These are phyloP conservation scores for Hirsutella minnesotensis DNA, from an alignment of 2,329 filamentous ascomycete genomes.

Conservation along the genomic window DNA sequence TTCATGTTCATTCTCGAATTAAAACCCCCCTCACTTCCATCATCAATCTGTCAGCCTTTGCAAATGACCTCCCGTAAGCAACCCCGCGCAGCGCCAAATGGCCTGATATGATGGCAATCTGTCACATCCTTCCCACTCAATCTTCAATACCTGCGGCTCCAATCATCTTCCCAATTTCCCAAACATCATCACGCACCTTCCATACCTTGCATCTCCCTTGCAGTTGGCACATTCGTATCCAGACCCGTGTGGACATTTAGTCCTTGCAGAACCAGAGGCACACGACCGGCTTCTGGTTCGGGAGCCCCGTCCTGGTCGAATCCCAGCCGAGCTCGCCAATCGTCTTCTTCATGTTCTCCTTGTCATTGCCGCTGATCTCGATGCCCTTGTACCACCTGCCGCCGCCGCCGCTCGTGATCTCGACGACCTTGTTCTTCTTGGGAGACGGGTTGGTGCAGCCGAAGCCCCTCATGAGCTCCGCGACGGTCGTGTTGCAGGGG, in stretches of 20 bases:
- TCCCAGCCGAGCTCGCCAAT: slow-evolving; percentile 51
- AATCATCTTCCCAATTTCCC: too few species aligned
- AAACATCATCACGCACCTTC: too few species aligned
- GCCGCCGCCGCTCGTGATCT: slow-evolving; percentile 41
- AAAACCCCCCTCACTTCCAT: too few species aligned
- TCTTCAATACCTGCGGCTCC: too few species aligned
- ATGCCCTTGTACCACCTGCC: slow-evolving; percentile 49
- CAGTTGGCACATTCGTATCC: too few species aligned
- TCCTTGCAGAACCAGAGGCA: slow-evolving; percentile 48
- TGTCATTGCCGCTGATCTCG: slow-evolving; percentile 36
- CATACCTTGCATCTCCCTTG: too few species aligned
- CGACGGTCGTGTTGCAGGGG: slow-evolving; percentile 38
- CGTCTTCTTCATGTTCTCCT: slow-evolving; percentile 33
- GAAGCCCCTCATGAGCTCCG: slow-evolving; percentile 45
- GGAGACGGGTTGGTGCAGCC: slow-evolving; percentile 38
- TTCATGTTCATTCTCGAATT: too few species aligned
- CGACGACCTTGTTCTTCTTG: slow-evolving; percentile 44
- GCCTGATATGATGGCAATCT: too few species aligned
- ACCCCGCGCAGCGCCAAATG: too few species aligned
- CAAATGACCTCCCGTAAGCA: too few species aligned
- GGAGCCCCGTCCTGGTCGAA: slow-evolving; percentile 30
- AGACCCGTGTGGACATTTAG: slow-evolving; percentile 12
- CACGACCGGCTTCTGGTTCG: slow-evolving; percentile 40
- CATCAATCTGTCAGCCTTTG: too few species aligned
- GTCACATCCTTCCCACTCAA: too few species aligned